A percentile compares a stretch with the other conserved stretches of the same genome.
Conservation (phyloP, 164 flowering plant genomes). For the Chimonanthus praecox region DNA sequence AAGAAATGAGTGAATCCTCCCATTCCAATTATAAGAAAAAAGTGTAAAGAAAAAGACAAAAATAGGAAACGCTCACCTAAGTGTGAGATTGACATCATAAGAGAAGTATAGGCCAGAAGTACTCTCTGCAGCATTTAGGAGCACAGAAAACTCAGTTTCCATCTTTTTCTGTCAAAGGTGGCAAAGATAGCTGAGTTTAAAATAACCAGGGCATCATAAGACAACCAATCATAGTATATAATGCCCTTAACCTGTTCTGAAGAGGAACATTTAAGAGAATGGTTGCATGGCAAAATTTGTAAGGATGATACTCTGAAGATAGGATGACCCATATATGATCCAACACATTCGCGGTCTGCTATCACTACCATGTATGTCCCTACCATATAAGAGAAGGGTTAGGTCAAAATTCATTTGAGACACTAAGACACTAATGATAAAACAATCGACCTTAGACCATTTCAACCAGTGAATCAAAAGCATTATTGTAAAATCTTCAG, state of each 20-base stretch:
- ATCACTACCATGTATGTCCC: conserved; percentile 82
- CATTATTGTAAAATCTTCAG: not conserved
- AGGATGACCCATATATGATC: conserved; percentile 86
- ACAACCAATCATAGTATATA: not conserved
- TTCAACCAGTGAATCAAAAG: not conserved
- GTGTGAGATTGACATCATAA: conserved; percentile 78
- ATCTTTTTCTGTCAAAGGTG: conserved; percentile 68
- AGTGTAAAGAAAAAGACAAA: not conserved
- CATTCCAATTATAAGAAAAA: not conserved
- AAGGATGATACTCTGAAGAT: conserved; percentile 69
- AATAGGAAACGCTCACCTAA: conserved; percentile 45
- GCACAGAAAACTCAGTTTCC: conserved; percentile 74
- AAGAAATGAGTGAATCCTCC: not conserved
- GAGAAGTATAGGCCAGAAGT: conserved; percentile 87
- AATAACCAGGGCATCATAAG: not conserved
- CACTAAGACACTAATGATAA: not conserved
- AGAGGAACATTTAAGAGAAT: conserved; percentile 55
- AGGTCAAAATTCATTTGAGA: not conserved
- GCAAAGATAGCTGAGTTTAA: conserved; percentile 2
- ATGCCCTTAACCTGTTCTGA: conserved; percentile 58
- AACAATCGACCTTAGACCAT: not conserved
- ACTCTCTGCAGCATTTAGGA: conserved; percentile 77
- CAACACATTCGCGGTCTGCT: conserved; percentile 74
- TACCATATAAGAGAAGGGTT: conserved; percentile 16
- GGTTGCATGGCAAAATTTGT: conserved; percentile 80